These are phyloP conservation scores for Penicillium pulvis DNA, from an alignment of 495 filamentous ascomycete species.

Conservation along the genomic window DNA sequence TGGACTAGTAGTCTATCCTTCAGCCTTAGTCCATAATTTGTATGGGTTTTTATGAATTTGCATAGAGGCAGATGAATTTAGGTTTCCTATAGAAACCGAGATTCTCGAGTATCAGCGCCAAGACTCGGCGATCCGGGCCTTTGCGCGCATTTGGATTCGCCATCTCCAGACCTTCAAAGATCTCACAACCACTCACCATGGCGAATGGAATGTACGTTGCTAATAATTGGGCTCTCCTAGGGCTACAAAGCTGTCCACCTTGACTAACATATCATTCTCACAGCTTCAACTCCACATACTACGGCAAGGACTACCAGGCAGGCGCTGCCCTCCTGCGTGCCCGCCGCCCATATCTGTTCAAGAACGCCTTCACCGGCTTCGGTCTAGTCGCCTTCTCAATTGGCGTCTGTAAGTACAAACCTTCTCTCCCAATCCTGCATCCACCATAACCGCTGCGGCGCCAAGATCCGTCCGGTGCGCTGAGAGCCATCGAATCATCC, in stretches of 20 bases:
- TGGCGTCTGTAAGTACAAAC: slow-evolving; percentile 71
- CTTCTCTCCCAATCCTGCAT: not conserved
- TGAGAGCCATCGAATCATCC: not conserved
- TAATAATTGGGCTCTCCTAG: not conserved
- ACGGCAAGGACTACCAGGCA: slow-evolving; percentile 79
- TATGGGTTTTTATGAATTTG: not conserved
- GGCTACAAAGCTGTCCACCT: too few species aligned
- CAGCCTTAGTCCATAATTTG: too few species aligned
- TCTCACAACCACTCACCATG: slow-evolving; percentile 29
- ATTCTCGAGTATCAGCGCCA: slow-evolving; percentile 16
- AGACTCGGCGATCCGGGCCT: slow-evolving; percentile 22
- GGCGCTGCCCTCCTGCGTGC: slow-evolving; percentile 85
- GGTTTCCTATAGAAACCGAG: not conserved
- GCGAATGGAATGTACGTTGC: slow-evolving; percentile 47
- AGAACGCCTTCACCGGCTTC: slow-evolving; percentile 77
- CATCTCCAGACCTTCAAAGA: slow-evolving; percentile 9
- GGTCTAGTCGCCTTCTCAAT: slow-evolving; percentile 68
- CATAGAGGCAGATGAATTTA: not conserved
- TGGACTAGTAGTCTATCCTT: too few species aligned
- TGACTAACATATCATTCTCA: slow-evolving; percentile 18
- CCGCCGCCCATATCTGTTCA: slow-evolving; percentile 86
- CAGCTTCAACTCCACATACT: slow-evolving; percentile 84
- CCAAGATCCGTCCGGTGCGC: not conserved
- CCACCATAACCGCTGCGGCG: not conserved
- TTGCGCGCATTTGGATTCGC: slow-evolving; percentile 13